phyloP scores from a whole-genome alignment of 2,329 filamentous ascomycete species.

The Fragosphaeria purpurea region DNA sequence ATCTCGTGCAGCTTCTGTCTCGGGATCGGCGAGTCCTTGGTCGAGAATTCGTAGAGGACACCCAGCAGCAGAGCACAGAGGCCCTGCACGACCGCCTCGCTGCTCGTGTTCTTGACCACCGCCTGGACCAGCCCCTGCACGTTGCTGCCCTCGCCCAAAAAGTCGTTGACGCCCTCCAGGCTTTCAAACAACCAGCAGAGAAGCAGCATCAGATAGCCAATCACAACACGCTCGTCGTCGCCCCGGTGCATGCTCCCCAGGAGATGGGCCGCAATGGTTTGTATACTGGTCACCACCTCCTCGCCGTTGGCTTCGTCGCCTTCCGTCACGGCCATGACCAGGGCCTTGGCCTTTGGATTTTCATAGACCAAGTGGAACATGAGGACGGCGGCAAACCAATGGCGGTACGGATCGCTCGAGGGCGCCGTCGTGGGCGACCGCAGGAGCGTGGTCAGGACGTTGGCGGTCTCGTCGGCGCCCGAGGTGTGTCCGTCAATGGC shows the following conservation, averaged over 20 bases:
- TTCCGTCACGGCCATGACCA: constrained; percentile 75
- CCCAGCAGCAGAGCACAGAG: constrained; percentile 78
- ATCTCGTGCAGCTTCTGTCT: constrained; percentile 71
- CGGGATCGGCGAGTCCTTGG: constrained; percentile 87
- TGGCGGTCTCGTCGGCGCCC: constrained; percentile 72
- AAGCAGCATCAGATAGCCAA: constrained; percentile 84
- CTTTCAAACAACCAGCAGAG: constrained; percentile 89
- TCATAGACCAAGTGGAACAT: constrained; percentile 79
- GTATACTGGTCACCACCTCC: constrained; percentile 90
- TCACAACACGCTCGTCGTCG: constrained; percentile 67
- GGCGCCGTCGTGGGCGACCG: constrained; percentile 50
- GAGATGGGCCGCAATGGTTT: constrained; percentile 79
- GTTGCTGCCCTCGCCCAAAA: constrained; percentile 83
- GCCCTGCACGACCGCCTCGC: constrained; percentile 63
- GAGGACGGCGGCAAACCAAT: constrained; percentile 83
- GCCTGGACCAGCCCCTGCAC: constrained; percentile 77
- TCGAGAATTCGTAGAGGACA: constrained; percentile 92
- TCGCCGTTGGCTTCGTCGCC: constrained; percentile 83
- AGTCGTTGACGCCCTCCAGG: constrained; percentile 82
- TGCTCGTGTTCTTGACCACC: constrained; percentile 50
- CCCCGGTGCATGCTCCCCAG: constrained; percentile 65
- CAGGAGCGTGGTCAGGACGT: constrained; percentile 76
- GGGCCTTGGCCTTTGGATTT: constrained; percentile 65
- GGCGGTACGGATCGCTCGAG: constrained; percentile 71
- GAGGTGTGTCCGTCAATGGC: constrained; percentile 80